Evolutionary conservation across 176 grass and related monocot genomes (phyloP).

Genomic region (Bonia amplexicaulis): DNA sequence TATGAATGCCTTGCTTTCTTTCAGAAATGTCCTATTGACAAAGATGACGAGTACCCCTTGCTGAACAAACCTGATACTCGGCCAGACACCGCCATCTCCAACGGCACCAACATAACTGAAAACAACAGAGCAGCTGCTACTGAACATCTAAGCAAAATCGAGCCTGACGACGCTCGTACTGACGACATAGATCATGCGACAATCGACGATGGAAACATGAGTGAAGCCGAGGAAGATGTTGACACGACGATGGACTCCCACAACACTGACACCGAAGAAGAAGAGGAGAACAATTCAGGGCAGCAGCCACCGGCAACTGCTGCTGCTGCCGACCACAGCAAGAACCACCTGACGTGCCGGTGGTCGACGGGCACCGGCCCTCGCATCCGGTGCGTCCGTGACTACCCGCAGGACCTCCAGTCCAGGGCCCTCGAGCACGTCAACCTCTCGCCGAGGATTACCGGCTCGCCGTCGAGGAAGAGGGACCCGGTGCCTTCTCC

Average conservation of each 20-base stretch:
- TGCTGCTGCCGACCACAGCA: neutral
- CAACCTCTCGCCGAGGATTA: conserved; percentile 72
- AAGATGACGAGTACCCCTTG: conserved; percentile 60
- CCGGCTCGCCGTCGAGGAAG: conserved; percentile 43
- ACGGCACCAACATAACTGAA: neutral
- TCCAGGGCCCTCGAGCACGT: conserved; percentile 88
- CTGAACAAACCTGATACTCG: conserved; percentile 3
- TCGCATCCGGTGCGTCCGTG: conserved; percentile 84
- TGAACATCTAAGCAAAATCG: conserved; percentile 7
- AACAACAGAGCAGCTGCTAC: neutral
- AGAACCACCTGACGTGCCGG: conserved; percentile 45
- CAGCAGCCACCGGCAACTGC: neutral
- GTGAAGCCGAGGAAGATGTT: conserved; percentile 32
- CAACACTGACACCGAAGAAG: neutral
- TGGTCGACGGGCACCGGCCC: conserved; percentile 73
- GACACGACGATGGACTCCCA: neutral
- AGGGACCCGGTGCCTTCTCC: conserved; percentile 82
- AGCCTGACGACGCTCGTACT: neutral
- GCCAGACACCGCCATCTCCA: neutral
- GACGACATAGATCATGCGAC: neutral
- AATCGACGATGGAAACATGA: conserved; percentile 23
- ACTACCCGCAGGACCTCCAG: conserved; percentile 86
- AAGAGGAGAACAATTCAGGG: neutral
- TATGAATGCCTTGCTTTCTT: neutral
- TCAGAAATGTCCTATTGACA: conserved; percentile 55